Evolutionary conservation across 1,284 basidiomycete species (phyloP).

Genomic region (Pseudozyma sp.): DNA sequence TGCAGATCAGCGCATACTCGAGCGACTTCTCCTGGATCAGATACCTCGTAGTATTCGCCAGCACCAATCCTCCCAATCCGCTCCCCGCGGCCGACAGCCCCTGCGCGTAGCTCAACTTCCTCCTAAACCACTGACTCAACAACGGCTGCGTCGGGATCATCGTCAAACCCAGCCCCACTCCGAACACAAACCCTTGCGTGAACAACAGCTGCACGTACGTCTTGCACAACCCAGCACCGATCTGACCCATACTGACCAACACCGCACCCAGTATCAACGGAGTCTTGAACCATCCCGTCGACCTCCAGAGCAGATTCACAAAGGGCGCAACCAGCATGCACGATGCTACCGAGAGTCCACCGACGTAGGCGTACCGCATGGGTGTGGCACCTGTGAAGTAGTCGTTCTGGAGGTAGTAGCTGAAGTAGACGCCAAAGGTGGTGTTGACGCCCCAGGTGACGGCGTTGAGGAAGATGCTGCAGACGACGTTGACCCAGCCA

Average conservation of each 20-base stretch:
- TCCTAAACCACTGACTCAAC: constrained; percentile 44
- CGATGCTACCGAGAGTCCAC: constrained; percentile 69
- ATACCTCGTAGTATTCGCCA: constrained; percentile 43
- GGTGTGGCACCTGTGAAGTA: constrained; percentile 69
- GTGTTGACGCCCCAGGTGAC: constrained; percentile 69
- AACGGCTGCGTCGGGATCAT: constrained; percentile 53
- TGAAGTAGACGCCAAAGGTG: constrained; percentile 71
- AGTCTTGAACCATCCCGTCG: constrained; percentile 63
- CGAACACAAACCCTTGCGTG: constrained; percentile 56
- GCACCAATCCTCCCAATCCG: constrained; percentile 32
- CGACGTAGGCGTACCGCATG: constrained; percentile 70
- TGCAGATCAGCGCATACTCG: constrained; percentile 50
- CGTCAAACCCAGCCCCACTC: constrained; percentile 51
- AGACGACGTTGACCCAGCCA: constrained; percentile 70
- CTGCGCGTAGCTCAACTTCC: constrained; percentile 33
- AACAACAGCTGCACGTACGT: constrained; percentile 55
- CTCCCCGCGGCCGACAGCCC: constrained; percentile 33
- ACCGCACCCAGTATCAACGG: constrained; percentile 67
- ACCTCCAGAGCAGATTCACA: constrained; percentile 67
- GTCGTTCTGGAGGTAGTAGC: constrained; percentile 70
- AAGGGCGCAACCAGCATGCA: constrained; percentile 69
- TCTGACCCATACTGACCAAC: constrained; percentile 46
- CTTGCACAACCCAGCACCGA: constrained; percentile 40
- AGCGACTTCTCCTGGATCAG: constrained; percentile 48
- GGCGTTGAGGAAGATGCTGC: constrained; percentile 67